Percentiles rank a stretch among this genome's conserved stretches.
phyloP scores from a whole-genome alignment of 345 rosid species.

The Gossypium herbaceum region DNA sequence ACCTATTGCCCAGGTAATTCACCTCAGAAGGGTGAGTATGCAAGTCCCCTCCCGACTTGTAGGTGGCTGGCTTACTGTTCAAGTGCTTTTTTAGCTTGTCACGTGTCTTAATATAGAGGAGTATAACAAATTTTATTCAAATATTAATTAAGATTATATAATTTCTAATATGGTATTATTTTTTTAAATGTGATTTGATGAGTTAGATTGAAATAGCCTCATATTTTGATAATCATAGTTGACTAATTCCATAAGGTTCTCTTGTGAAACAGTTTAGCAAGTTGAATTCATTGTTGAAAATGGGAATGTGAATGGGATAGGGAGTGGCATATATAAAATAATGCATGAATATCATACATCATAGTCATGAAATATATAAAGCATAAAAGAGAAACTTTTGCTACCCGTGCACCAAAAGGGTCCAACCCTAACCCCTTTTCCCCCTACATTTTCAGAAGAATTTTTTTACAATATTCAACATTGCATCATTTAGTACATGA shows the following conservation, averaged over 20 bases:
- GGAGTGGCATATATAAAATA: neutral
- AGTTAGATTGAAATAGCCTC: too few relatives aligned
- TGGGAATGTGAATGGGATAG: constrained; percentile 6
- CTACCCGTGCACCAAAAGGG: constrained; percentile 15
- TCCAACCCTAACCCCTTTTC: constrained; percentile 1
- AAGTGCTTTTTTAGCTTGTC: too few relatives aligned
- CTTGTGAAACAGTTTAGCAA: neutral
- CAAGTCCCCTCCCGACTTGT: too few relatives aligned
- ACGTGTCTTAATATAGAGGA: too few relatives aligned
- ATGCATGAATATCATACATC: neutral
- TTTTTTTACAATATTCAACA: neutral
- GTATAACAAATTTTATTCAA: too few relatives aligned
- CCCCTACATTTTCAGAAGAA: constrained; percentile 4
- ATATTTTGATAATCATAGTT: neutral
- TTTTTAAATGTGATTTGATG: too few relatives aligned
- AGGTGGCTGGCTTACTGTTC: too few relatives aligned
- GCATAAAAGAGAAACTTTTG: neutral
- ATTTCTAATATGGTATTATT: too few relatives aligned
- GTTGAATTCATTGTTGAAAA: neutral
- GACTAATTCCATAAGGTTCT: neutral
- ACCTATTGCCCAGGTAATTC: too few relatives aligned
- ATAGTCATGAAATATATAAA: constrained; percentile 7
- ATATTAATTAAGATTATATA: too few relatives aligned
- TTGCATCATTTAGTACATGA: constrained; percentile 7
- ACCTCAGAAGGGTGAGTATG: too few relatives aligned